Conservation (phyloP, 768 basidiomycete species). For the Botryobasidium botryosum region DNA sequence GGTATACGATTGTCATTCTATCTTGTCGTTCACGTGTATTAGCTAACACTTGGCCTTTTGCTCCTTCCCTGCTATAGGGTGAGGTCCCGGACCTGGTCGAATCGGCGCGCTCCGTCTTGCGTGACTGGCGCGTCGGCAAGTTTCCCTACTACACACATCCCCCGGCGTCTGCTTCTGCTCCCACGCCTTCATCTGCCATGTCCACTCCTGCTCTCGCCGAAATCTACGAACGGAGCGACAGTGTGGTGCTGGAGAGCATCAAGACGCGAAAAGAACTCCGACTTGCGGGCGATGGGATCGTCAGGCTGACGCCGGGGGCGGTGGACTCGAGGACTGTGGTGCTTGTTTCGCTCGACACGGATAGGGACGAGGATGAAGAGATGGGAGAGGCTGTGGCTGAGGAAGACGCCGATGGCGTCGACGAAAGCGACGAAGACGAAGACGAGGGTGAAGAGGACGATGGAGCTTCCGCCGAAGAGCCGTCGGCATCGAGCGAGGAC, state of each 20-base stretch:
- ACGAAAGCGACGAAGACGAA: conserved; percentile 22
- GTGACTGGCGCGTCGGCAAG: conserved; percentile 68
- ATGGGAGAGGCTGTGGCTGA: conserved; percentile 24
- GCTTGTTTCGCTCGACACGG: conserved; percentile 19
- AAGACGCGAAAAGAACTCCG: conserved; percentile 51
- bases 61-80: conserved; percentile 29
- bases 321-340: conserved; percentile 18
- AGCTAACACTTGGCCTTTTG: too few species aligned
- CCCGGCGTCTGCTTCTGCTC: conserved; percentile 15
- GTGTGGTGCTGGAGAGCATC: conserved; percentile 30
- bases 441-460: conserved; percentile 24
- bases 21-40: too few species aligned
- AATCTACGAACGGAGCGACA: conserved; percentile 31
- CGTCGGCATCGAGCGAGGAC: conserved; percentile 13
- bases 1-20: too few species aligned
- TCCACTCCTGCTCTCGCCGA: conserved; percentile 17
- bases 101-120: conserved; percentile 62
- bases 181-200: conserved; percentile 6
- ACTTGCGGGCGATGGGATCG: conserved; percentile 35
- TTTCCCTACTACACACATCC: conserved; percentile 58
- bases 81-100: conserved; percentile 54
- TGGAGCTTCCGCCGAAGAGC: conserved; percentile 27
- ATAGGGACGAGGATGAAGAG: conserved; percentile 26
- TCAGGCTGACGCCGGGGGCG: conserved; percentile 31
- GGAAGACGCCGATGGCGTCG: conserved; percentile 20